These are phyloP conservation scores for Fomitopsis pulvina DNA, from an alignment of 768 basidiomycete genomes.

Conservation along the genomic window DNA sequence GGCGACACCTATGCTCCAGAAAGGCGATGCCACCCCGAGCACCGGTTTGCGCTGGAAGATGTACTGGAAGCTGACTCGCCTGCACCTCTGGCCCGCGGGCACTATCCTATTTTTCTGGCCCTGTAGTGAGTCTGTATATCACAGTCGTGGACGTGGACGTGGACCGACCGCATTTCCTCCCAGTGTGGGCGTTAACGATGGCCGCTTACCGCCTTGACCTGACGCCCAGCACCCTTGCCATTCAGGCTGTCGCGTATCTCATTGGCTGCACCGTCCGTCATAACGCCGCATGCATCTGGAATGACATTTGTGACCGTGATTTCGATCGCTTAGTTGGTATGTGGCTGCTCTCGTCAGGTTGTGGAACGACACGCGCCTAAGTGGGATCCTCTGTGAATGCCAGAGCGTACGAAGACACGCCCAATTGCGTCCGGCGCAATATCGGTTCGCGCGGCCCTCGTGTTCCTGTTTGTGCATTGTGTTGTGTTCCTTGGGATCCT, in stretches of 20 bases:
- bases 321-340: constrained; percentile 32
- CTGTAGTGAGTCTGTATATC: constrained; percentile 11
- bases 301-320: constrained; percentile 22
- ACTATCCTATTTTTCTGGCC: constrained; percentile 22
- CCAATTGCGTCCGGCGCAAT: constrained; percentile 28
- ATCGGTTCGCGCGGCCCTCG: constrained; percentile 24
- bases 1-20: background rate
- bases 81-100: constrained; percentile 18
- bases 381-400: background rate
- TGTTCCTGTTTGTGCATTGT: constrained; percentile 16
- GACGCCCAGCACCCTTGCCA: constrained; percentile 1
- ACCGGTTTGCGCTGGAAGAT: background rate
- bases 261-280: constrained; percentile 18
- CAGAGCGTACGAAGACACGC: constrained; percentile 29
- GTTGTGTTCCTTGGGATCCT: constrained; percentile 6
- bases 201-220: constrained; percentile 12
- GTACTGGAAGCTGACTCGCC: constrained; percentile 17
- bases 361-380: background rate
- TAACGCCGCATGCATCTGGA: constrained; percentile 17
- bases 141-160: background rate
- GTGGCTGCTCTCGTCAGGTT: constrained; percentile 4
- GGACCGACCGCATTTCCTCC: background rate
- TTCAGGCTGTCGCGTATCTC: constrained; percentile 10
- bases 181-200: constrained; percentile 21
- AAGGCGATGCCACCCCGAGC: background rate